phyloP scores from a whole-genome alignment of 345 rosid species.

The Hevea brasiliensis region DNA sequence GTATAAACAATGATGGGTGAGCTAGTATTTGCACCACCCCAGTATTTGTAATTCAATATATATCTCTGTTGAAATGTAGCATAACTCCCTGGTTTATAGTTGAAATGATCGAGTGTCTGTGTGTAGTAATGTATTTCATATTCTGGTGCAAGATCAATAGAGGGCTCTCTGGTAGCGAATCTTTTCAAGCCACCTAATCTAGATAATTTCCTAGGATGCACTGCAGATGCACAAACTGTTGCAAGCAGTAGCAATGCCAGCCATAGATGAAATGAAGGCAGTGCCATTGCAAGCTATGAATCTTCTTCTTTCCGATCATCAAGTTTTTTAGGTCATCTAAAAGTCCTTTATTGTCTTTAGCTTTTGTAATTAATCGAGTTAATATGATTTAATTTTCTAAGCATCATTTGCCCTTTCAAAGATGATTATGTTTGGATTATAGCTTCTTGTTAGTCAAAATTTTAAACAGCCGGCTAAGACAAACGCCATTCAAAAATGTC shows the following conservation, averaged over 20 bases:
- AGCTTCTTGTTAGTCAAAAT: background rate
- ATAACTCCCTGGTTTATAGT: constrained; percentile 28
- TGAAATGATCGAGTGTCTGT: constrained; percentile 31
- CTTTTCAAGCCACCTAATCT: background rate
- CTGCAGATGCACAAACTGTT: constrained; percentile 2
- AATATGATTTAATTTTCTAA: background rate
- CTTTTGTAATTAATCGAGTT: background rate
- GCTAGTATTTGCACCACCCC: constrained; percentile 23
- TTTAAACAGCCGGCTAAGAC: background rate
- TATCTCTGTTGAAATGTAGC: too few relatives aligned
- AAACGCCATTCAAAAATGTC: background rate
- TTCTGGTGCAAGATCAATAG: constrained; percentile 6
- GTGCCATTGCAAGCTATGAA: constrained; percentile 7
- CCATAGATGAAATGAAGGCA: background rate
- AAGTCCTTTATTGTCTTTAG: background rate
- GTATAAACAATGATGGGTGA: constrained; percentile 15
- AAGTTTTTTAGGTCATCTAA: background rate
- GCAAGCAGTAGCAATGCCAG: background rate
- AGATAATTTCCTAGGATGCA: constrained; percentile 9
- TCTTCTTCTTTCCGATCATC: background rate
- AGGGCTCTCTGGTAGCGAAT: background rate
- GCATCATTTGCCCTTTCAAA: background rate
- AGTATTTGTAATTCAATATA: too few relatives aligned
- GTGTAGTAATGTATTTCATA: constrained; percentile 17
- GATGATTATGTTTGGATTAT: background rate